phyloP scores from a whole-genome alignment of 2,329 filamentous ascomycete species.

The Allantophomopsis lycopodina region DNA sequence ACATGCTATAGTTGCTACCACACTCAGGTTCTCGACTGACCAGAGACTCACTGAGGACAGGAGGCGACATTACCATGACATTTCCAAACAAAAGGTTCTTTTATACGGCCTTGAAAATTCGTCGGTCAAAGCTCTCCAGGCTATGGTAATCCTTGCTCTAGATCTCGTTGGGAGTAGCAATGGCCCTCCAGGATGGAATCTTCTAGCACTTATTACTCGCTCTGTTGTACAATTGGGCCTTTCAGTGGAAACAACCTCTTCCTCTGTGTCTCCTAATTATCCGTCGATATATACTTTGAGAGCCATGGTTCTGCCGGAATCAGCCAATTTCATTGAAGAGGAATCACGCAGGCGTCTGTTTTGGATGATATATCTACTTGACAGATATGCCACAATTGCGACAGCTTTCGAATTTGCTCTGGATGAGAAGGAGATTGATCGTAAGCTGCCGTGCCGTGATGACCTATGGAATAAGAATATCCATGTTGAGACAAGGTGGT shows the following conservation, averaged over 20 bases:
- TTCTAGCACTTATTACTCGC: slow-evolving; percentile 77
- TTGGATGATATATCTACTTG: slow-evolving; percentile 88
- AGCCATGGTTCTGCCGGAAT: slow-evolving; percentile 72
- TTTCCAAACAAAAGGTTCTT: slow-evolving; percentile 75
- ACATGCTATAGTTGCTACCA: slow-evolving; percentile 81
- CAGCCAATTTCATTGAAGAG: slow-evolving; percentile 78
- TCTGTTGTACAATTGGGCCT: slow-evolving; percentile 81
- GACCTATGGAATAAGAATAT: slow-evolving; percentile 77
- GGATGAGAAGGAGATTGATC: slow-evolving; percentile 80
- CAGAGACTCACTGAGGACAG: slow-evolving; percentile 58
- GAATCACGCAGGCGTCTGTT: slow-evolving; percentile 75
- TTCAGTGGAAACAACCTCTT: slow-evolving; percentile 69
- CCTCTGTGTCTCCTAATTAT: slow-evolving; percentile 63
- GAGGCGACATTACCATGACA: slow-evolving; percentile 61
- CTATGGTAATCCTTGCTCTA: slow-evolving; percentile 72
- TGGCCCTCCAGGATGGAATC: slow-evolving; percentile 83
- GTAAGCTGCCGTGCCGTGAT: slow-evolving; percentile 74
- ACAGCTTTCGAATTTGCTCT: slow-evolving; percentile 88
- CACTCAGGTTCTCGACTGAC: slow-evolving; percentile 73
- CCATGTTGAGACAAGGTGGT: slow-evolving; percentile 75
- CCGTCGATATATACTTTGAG: slow-evolving; percentile 81
- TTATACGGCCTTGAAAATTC: slow-evolving; percentile 83
- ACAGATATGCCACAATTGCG: slow-evolving; percentile 79
- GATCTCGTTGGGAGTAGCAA: slow-evolving; percentile 80
- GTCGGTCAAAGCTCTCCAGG: slow-evolving; percentile 77